Percentiles rank a stretch among this genome's conserved stretches.
These are phyloP conservation scores for Hemileia vastatrix DNA, from an alignment of 1,284 basidiomycete species.

Conservation along the genomic window DNA sequence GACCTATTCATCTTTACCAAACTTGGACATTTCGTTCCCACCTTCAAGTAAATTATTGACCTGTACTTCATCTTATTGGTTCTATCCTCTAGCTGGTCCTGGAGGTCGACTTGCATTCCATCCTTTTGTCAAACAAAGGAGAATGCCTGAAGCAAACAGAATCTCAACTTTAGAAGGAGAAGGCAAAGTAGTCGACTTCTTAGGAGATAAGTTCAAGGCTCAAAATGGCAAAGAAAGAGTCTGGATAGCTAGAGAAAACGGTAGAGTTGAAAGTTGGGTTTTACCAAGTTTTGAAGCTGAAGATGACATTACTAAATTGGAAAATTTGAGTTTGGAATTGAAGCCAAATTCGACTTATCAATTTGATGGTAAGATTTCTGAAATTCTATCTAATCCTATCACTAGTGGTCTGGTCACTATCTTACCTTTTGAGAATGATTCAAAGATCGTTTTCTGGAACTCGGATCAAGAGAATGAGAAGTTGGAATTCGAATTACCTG, in stretches of 20 bases:
- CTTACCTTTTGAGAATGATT: constrained; percentile 11
- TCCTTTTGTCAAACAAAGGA: constrained; percentile 42
- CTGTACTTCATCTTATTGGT: constrained; percentile 43
- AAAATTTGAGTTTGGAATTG: background rate
- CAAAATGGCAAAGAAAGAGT: constrained; percentile 32
- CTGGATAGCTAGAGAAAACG: constrained; percentile 47
- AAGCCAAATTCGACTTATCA: background rate
- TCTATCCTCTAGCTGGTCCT: constrained; percentile 47
- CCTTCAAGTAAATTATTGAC: no score
- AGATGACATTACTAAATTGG: background rate
- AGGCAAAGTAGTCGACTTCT: constrained; percentile 46
- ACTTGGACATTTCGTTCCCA: no score
- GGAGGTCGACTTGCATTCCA: constrained; percentile 47
- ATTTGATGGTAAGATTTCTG: constrained; percentile 13
- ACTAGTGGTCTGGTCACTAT: constrained; percentile 15
- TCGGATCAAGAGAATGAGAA: background rate
- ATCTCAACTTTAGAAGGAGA: constrained; percentile 39
- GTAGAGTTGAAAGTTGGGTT: constrained; percentile 42
- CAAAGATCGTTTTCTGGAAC: constrained; percentile 5
- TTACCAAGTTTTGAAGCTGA: constrained; percentile 40
- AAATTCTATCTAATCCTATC: constrained; percentile 19
- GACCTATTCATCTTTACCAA: no score
- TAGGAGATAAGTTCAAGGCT: constrained; percentile 42
- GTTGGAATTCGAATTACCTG: constrained; percentile 5
- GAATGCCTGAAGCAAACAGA: constrained; percentile 39